Evolutionary conservation across 306 rosid genomes (phyloP), one percentile per base, ranked within the genome.

Genomic region (Senna siamea): DNA sequence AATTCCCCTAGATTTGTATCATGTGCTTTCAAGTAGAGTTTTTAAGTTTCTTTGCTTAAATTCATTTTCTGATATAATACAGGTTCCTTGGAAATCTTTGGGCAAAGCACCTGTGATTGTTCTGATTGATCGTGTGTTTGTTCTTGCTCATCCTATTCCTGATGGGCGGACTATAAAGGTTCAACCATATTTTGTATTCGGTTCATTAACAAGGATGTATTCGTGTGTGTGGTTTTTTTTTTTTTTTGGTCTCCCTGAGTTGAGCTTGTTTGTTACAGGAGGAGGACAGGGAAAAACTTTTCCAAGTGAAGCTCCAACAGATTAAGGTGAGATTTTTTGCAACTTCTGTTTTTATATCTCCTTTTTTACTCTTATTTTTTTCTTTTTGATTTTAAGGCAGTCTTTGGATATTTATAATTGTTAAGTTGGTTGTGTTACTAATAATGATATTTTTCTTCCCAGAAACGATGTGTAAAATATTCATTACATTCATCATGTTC

Each of bases 81-180:
- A 93, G 98, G 98, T 93, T 73, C 98, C 98, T n/a, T 91, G 98
- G 98, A 93, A 93, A 89, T 86, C 97, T 76, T 88, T 93, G 90
- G 98, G 97, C 59, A 93, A 93, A 83, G 97, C 89, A 85, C 98
- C 97, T 9, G 97, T 93, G 53, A 85, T 93, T 73, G 97, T 93
- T 85, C 82, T 93, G 67, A 76, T 91, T 14, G 98, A 93, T 76
- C 96, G 97, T 37, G 96, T 93, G 22, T 93, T 93, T 78, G 74
- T 93, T 85, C 92, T 93, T 73, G 97, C 93, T 47, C 89, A 93
- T 76, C 98, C 98, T 60, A 88, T 82, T 55, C 75, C 80, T 48
- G 93, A 87, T 86, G 83, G 89, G 69, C 82, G 84, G 44, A 83
- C 86, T 50, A 76, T 89, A 44, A 86, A 85, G 87, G 98, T 83